Evolutionary conservation across 176 grass and related monocot species (phyloP), one percentile per base, ranked within the genome.

Genomic region (Zoysia japonica): DNA sequence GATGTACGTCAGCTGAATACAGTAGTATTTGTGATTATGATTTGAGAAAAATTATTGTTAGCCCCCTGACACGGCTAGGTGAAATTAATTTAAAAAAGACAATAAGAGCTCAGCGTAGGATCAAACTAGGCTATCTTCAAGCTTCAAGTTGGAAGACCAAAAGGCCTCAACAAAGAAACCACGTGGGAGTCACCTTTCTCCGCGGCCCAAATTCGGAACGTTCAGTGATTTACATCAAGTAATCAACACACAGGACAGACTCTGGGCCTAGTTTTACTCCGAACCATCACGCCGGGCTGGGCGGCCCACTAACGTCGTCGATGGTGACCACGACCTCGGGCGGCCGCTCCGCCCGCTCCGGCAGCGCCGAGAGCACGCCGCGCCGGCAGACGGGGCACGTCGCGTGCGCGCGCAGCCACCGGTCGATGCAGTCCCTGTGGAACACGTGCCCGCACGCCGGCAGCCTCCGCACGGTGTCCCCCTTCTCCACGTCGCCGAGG

Each of bases 311-410:
- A 13, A 40, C 13, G 16, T 1, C 37, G 39, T 41, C 15, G 44
- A 85, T 15, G 47, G 62, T 36, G 6, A 85, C 36, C n/a, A 55
- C 75, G 8, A 78, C 14, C 47, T 85, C 83, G 39, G 56, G 67
- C 54, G 66, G 56, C 39, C 57, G 47, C 65, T 83, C 19, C 67
- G 28, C 28, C 28, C 28, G 28, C 28, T 81, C 41, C 19, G 42
- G 65, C 40, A 9, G 16, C 16, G 68, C 69, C 14, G 83, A 60
- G 35, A 81, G 48, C 0, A 74, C 47, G 56, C 15, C 61, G 48
- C 49, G 78, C 46, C 87, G 72, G 77, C 91, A 93, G 45, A 90
- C 61, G 1, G 91, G 91, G 56, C 88, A 93, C 36, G 84, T 77
- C 39, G 73, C 59, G 63, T 77, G 79, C 50, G 43, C 61, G 13